Evolutionary conservation across 441 rosid species (phyloP).

Genomic region (Erodium texanum): DNA sequence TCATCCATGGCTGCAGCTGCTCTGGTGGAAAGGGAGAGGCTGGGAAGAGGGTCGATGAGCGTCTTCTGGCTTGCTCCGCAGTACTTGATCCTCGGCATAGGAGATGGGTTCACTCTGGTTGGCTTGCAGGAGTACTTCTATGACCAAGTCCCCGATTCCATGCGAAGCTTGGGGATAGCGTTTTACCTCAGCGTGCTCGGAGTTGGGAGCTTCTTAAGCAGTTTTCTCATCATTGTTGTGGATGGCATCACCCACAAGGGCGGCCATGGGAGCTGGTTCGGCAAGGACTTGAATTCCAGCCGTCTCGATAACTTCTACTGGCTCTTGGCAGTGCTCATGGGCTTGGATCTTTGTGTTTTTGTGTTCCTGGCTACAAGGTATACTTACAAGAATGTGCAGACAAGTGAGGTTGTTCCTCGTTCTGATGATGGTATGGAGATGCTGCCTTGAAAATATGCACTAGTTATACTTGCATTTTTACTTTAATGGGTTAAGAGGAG

Average conservation of each 20-base stretch:
- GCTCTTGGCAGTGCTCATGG: slow-evolving; percentile 21
- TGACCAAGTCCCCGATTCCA: slow-evolving; percentile 42
- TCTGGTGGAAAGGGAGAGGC: slow-evolving; percentile 29
- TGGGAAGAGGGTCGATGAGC: slow-evolving; percentile 13
- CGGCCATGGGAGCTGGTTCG: slow-evolving; percentile 24
- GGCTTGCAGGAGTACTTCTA: slow-evolving; percentile 41
- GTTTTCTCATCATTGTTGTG: slow-evolving; percentile 25
- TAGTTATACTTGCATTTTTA: no score
- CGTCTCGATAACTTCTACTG: slow-evolving; percentile 25
- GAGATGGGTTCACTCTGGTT: slow-evolving; percentile 31
- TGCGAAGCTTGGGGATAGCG: slow-evolving; percentile 37
- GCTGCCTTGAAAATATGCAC: background rate
- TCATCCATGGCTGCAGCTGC: slow-evolving; percentile 27
- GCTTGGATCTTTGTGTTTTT: slow-evolving; percentile 16
- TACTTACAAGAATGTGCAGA: slow-evolving; percentile 27
- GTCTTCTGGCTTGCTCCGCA: slow-evolving; percentile 41
- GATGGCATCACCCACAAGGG: slow-evolving; percentile 12
- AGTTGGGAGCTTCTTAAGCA: slow-evolving; percentile 29
- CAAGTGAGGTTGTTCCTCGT: slow-evolving; percentile 3
- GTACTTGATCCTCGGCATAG: slow-evolving; percentile 27
- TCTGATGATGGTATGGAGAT: slow-evolving; percentile 11
- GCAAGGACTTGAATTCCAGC: slow-evolving; percentile 27
- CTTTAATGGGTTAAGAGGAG: no score
- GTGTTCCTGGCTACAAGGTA: slow-evolving; percentile 22
- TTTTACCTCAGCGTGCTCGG: slow-evolving; percentile 36